Base-by-base conservation (phyloP, 345 rosid genomes). In the Eucalyptus sp. region DNA sequence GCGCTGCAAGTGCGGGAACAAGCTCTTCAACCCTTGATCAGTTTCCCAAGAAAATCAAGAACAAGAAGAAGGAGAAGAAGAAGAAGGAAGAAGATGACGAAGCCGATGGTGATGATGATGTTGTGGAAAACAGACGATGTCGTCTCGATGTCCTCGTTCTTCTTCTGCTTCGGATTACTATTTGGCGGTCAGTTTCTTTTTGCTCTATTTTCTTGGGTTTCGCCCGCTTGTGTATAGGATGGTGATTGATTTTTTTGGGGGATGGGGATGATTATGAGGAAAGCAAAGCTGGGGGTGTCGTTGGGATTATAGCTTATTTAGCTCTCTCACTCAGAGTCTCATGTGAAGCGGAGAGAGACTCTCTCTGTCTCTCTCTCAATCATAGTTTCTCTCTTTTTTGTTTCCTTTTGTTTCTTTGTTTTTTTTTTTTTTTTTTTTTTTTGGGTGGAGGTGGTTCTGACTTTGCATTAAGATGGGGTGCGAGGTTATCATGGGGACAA, bases 1-100 rank as follows among this genome's bases (percentile, higher is more conserved):
- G 99, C 96, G 99, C 18, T 98, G 99, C 93, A 95, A 96, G 94
- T 98, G 99, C 87, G 97, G 98, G 80, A 92, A 91, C 92, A 93
- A 93, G 93, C 94, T 98, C 56, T 98, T 92, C 92, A 92, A 95
- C 95, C 99, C 99, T 79, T 98, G 88, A 93, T 44, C 44, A 43
- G 79, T 56, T 52, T 52, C 20, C 20, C n/a, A 18, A 33, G 31
- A 86, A 48, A 60, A 62, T 62, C 68, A 87, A 76, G 81, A 33
- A 37, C 0, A 33, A 33, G 48, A 71, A 18, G 79, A 33, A 33
- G 48, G 37, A 18, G 79, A 87, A 71, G 33, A 64, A 14, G 12
- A 68, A 31, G 81, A 10, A 71, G 12, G 43, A 17, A 8, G 83
- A 71, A 71, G 41, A 71, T 9, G 27, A 71, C 44, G 81, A 76